Evolutionary conservation across 2,329 filamentous ascomycete species (phyloP).

Genomic region (Metarhizium sp.): DNA sequence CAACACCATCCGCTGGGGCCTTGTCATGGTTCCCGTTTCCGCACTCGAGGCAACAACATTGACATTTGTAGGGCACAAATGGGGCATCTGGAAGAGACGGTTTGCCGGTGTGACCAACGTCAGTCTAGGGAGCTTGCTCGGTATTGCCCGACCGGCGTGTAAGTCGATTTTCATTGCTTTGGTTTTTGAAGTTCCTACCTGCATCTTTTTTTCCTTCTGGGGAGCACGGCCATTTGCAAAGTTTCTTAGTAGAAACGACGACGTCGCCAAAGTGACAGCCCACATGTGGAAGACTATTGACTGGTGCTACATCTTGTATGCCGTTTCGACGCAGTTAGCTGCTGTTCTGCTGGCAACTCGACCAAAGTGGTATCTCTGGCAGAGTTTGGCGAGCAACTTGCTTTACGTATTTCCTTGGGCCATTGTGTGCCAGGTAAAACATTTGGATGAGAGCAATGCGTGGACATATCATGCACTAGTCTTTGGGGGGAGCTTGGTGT

Average conservation of each 20-base stretch:
- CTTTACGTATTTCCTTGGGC: constrained; percentile 64
- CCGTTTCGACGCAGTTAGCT: constrained; percentile 54
- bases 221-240: constrained; percentile 41
- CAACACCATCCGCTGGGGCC: constrained; percentile 63
- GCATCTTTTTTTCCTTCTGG: no score
- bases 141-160: no score
- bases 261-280: constrained; percentile 50
- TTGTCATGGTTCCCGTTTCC: constrained; percentile 58
- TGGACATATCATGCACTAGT: constrained; percentile 60
- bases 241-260: constrained; percentile 48
- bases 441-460: constrained; percentile 41
- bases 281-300: constrained; percentile 57
- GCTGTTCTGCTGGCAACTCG: constrained; percentile 54
- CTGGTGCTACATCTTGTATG: constrained; percentile 64
- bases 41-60: no score
- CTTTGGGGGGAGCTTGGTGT: constrained; percentile 60
- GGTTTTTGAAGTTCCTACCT: no score
- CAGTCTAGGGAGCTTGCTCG: no score
- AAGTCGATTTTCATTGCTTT: no score
- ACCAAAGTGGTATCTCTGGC: constrained; percentile 58
- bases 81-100: no score
- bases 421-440: constrained; percentile 44
- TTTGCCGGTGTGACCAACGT: no score
- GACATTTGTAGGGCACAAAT: no score
- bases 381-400: constrained; percentile 57